A percentile compares a stretch with the other conserved stretches of the same genome.
These are phyloP conservation scores for Leccinum huronense DNA, from an alignment of 1,284 basidiomycete genomes.

Conservation along the genomic window DNA sequence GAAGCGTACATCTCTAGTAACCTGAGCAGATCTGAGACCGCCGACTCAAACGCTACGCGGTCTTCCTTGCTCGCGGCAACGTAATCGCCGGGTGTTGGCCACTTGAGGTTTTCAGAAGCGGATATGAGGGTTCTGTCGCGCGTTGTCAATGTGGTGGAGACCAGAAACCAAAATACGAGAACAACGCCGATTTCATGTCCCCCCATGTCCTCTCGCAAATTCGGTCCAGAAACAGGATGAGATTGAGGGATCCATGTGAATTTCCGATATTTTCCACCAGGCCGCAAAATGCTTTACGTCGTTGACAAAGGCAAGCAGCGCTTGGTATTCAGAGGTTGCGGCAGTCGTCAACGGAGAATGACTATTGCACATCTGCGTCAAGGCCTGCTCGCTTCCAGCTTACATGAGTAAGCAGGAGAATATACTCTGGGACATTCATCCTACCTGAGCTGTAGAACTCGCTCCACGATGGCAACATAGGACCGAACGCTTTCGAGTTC, in stretches of 20 bases:
- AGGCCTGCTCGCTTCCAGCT: conserved; percentile 52
- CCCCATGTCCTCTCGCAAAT: conserved; percentile 71
- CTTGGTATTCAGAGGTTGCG: conserved; percentile 57
- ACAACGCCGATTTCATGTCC: conserved; percentile 65
- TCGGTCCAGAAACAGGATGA: conserved; percentile 57
- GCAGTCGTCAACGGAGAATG: conserved; percentile 43
- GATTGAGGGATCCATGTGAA: conserved; percentile 44
- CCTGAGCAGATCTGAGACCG: conserved; percentile 72
- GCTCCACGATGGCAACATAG: conserved; percentile 75
- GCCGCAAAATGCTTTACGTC: conserved; percentile 43
- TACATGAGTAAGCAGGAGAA: conserved; percentile 18
- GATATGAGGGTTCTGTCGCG: conserved; percentile 54
- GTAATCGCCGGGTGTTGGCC: conserved; percentile 79
- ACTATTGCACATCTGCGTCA: conserved; percentile 45
- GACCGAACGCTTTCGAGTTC: conserved; percentile 72
- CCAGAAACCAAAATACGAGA: conserved; percentile 48
- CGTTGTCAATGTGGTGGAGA: conserved; percentile 1
- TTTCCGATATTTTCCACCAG: conserved; percentile 42
- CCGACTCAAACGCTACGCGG: conserved; percentile 64
- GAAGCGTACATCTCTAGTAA: conserved; percentile 72
- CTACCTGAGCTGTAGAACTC: conserved; percentile 72
- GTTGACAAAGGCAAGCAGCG: conserved; percentile 59
- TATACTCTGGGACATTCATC: conserved; percentile 25
- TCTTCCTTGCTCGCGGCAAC: conserved; percentile 46
- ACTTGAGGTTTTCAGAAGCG: conserved; percentile 71